A percentile compares a stretch with the other conserved stretches of the same genome.
Evolutionary conservation across 148 eudicot species (phyloP).

Genomic region (Persicaria maculosa): DNA sequence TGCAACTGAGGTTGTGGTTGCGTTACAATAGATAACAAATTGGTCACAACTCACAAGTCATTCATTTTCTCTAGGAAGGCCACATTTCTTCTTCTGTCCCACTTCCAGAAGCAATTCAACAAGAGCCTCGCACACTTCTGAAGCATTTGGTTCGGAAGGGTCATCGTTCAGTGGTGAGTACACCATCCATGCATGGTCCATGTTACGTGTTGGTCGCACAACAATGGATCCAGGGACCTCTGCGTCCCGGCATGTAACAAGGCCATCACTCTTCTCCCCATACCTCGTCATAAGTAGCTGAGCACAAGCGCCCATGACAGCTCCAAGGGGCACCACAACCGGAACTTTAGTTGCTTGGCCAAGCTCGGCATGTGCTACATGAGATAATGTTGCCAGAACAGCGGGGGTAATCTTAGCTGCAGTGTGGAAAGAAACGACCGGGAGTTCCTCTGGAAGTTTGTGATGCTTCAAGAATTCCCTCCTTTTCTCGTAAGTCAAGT

Average conservation of each 20-base stretch:
- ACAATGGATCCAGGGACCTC: constrained; percentile 96
- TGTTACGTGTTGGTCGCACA: constrained; percentile 67
- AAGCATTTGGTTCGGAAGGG: constrained; percentile 64
- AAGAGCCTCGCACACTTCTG: constrained; percentile 94
- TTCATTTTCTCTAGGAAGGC: constrained; percentile 37
- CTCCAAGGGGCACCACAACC: constrained; percentile 82
- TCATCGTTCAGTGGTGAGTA: constrained; percentile 74
- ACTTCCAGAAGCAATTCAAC: constrained; percentile 68
- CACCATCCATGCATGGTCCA: constrained; percentile 99
- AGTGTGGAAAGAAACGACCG: constrained; percentile 76
- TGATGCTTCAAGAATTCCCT: constrained; percentile 61
- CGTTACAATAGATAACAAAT: neutral
- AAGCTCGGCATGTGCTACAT: constrained; percentile 90
- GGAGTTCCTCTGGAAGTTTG: constrained; percentile 72
- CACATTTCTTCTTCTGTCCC: constrained; percentile 43
- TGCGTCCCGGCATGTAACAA: constrained; percentile 92
- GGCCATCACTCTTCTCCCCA: constrained; percentile 91
- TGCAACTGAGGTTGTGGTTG: neutral
- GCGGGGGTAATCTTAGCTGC: constrained; percentile 89
- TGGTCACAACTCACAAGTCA: constrained; percentile 18
- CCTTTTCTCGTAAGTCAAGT: constrained; percentile 76
- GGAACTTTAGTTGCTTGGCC: constrained; percentile 73
- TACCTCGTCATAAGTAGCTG: constrained; percentile 82
- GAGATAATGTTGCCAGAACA: constrained; percentile 79
- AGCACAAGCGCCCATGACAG: constrained; percentile 94